These are phyloP conservation scores for Cercospora beticola DNA, from an alignment of 2,329 filamentous ascomycete species.

Conservation along the genomic window DNA sequence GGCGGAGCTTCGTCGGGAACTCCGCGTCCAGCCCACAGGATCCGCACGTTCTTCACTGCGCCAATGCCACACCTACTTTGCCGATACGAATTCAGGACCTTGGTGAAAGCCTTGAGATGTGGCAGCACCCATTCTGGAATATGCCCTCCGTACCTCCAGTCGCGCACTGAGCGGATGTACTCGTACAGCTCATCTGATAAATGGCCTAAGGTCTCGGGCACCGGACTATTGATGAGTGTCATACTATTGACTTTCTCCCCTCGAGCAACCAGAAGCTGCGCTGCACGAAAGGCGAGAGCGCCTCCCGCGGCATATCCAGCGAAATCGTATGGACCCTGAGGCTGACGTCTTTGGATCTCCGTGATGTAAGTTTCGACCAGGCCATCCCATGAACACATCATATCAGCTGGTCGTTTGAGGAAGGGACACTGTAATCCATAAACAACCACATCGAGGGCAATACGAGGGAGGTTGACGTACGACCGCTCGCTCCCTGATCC, in stretches of 20 bases:
- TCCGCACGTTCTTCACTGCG: constrained; percentile 34
- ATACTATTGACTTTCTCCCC: constrained; percentile 29
- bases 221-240: constrained; percentile 37
- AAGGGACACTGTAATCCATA: constrained; percentile 49
- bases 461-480: constrained; percentile 8
- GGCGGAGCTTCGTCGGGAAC: neutral
- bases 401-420: constrained; percentile 20
- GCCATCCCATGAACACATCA: constrained; percentile 16
- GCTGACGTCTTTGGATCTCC: constrained; percentile 40
- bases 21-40: constrained; percentile 13
- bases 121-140: constrained; percentile 48
- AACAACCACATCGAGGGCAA: constrained; percentile 14
- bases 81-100: constrained; percentile 41
- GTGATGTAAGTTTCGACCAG: constrained; percentile 26
- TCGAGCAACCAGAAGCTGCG: constrained; percentile 17
- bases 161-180: constrained; percentile 49
- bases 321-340: constrained; percentile 40
- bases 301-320: constrained; percentile 30
- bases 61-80: constrained; percentile 20
- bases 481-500: constrained; percentile 2
- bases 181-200: constrained; percentile 57
- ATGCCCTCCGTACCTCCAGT: constrained; percentile 31
- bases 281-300: constrained; percentile 23
- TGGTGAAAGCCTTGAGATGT: constrained; percentile 54
- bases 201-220: constrained; percentile 53